Evolutionary conservation across 208 protist genomes (phyloP), one percentile per base, ranked within the genome.

Genomic region (Trypanosomatidae sp.): DNA sequence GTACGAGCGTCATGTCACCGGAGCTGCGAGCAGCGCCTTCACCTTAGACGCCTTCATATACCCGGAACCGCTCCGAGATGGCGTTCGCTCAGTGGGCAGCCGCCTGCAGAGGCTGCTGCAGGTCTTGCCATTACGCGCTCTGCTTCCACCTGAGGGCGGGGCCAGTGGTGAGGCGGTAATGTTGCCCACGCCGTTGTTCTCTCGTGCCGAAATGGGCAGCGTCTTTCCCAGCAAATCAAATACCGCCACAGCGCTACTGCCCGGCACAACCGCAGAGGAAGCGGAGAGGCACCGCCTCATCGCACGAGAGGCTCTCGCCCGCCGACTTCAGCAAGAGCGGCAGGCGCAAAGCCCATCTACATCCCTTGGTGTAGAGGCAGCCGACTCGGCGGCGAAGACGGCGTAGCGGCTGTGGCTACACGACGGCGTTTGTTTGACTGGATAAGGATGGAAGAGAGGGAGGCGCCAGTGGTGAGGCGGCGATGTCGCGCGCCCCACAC

Each of bases 201-300:
- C 74, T 39, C 68, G 49, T 33, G 9, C 47, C 28, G 53, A 56
- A 13, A 39, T 13, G 6, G 59, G 44, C 12, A 43, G 12, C 12
- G 41, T 39, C 43, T 65, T 65, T 12, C 6, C 19, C 15, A 44
- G 39, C 9, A 65, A 22, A 56, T 0, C 12, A 13, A 17, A 3
- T 28, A 22, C 69, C 44, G 43, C 56, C 44, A 71, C 69, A 9
- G 53, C 68, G 70, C 69, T 86, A 44, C 82, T 95, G 41, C 91
- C 91, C 2, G 91, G 88, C 13, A 92, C 91, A 3, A 91, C 88
- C 1, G 77, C 79, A 17, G 91, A 86, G 67, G 91, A 95, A n/a
- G 91, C 91, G 28, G 83, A 95, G 62, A 84, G 91, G 17, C 87
- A 85, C 28, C 86, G 91, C 41, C 78, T 83, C 36, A 85, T 92